A percentile compares a stretch with the other conserved stretches of the same genome.
Evolutionary conservation across 225 moss, liverwort and hornwort species (phyloP).

Genomic region (Straminergon stramineum): DNA sequence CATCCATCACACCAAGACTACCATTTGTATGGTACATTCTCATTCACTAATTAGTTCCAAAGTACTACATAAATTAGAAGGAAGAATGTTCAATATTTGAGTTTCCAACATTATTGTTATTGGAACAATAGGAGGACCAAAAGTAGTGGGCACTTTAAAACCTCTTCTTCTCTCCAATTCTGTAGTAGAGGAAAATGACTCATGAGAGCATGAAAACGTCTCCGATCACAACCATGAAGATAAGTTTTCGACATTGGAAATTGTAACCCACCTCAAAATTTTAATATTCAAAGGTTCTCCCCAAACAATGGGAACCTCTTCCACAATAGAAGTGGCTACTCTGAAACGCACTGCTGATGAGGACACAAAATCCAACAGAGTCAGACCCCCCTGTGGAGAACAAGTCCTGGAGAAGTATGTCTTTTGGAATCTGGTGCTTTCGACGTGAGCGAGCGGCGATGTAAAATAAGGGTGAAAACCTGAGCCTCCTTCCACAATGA

Average conservation of each 20-base stretch:
- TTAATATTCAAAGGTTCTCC: no score
- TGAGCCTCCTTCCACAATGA: not conserved
- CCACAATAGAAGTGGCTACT: not conserved
- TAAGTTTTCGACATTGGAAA: not conserved
- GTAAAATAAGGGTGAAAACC: not conserved
- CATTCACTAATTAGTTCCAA: not conserved
- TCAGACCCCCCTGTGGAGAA: not conserved
- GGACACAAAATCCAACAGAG: not conserved
- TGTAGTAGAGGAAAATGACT: not conserved
- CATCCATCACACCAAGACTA: not conserved
- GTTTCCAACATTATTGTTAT: not conserved
- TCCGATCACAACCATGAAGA: not conserved
- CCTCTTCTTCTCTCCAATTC: not conserved
- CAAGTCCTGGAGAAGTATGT: not conserved
- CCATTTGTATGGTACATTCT: not conserved
- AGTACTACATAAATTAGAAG: not conserved
- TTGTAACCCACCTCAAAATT: not conserved
- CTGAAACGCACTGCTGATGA: not conserved
- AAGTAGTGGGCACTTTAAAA: not conserved
- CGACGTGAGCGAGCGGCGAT: not conserved
- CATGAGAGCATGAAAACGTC: not conserved
- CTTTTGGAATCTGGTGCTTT: slow-evolving; percentile 20
- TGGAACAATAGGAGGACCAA: not conserved
- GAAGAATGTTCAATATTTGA: not conserved
- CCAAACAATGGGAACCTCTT: not conserved